Conservation (phyloP, 805 yeast species). For the Metschnikowia gelsemii region DNA sequence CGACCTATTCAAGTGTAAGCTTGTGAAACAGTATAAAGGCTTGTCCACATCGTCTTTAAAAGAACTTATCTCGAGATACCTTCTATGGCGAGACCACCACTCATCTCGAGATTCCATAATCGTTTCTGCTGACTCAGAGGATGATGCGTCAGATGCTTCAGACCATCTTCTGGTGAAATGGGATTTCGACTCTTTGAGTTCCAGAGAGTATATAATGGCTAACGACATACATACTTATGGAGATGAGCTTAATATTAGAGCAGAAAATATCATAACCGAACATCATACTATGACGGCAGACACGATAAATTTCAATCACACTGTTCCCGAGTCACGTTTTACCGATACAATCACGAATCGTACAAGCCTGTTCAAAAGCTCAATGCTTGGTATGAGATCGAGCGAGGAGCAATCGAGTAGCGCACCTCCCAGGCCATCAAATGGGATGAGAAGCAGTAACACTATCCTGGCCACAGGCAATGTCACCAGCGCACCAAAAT, state of each 20-base stretch:
- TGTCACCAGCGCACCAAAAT: constrained; percentile 14
- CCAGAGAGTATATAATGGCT: constrained; percentile 70
- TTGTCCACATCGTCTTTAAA: constrained; percentile 60
- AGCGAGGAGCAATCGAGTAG: constrained; percentile 4
- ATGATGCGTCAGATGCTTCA: constrained; percentile 18
- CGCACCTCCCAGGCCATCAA: constrained; percentile 1
- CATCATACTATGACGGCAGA: constrained; percentile 32
- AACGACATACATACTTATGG: constrained; percentile 52
- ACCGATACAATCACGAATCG: constrained; percentile 30
- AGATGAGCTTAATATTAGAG: constrained; percentile 29
- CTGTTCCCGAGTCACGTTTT: constrained; percentile 7
- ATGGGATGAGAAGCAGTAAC: constrained; percentile 2
- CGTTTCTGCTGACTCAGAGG: constrained; percentile 20
- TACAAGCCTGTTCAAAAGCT: constrained; percentile 12
- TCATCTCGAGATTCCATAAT: constrained; percentile 54
- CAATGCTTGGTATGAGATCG: constrained; percentile 3
- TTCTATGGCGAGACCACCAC: constrained; percentile 72
- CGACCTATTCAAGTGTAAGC: constrained; percentile 71
- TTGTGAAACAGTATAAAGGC: constrained; percentile 62
- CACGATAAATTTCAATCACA: constrained; percentile 8
- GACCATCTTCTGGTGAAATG: constrained; percentile 57
- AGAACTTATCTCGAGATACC: constrained; percentile 72
- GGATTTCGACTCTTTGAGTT: constrained; percentile 85
- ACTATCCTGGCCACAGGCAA: constrained; percentile 7
- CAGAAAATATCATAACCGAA: constrained; percentile 25